phyloP scores from a whole-genome alignment of 257 asterid genomes.

The Perilla frutescens region DNA sequence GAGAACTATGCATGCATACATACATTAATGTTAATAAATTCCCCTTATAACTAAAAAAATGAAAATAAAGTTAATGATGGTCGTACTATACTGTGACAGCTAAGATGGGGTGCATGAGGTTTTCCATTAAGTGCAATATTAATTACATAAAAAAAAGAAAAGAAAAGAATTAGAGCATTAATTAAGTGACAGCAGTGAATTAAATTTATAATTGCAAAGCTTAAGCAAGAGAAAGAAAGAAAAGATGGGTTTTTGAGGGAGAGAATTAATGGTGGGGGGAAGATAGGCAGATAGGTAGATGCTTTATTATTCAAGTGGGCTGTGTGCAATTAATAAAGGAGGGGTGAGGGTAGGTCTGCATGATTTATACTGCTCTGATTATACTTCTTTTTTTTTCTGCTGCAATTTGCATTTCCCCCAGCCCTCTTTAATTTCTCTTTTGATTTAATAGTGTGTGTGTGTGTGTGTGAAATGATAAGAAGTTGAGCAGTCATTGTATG shows the following conservation, averaged over 20 bases:
- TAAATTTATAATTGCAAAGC: background rate
- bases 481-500: constrained; percentile 32
- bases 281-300: constrained; percentile 38
- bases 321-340: constrained; percentile 37
- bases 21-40: background rate
- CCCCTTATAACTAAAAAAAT: background rate
- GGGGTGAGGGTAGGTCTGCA: constrained; percentile 37
- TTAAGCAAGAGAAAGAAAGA: constrained; percentile 24
- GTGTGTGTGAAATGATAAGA: constrained; percentile 16
- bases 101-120: constrained; percentile 20
- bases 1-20: constrained; percentile 15
- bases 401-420: background rate
- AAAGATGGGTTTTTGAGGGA: constrained; percentile 8
- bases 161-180: background rate
- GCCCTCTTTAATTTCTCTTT: background rate
- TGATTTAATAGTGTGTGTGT: constrained; percentile 19
- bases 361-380: constrained; percentile 33
- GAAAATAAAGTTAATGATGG: background rate
- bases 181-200: background rate
- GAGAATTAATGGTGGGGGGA: constrained; percentile 39
- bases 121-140: constrained; percentile 18
- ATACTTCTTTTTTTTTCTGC: background rate
- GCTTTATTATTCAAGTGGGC: constrained; percentile 39
- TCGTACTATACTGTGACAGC: constrained; percentile 25
- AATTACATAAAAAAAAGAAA: background rate